phyloP scores from a whole-genome alignment of 176 grass and related monocot genomes.

The Olyra latifolia region DNA sequence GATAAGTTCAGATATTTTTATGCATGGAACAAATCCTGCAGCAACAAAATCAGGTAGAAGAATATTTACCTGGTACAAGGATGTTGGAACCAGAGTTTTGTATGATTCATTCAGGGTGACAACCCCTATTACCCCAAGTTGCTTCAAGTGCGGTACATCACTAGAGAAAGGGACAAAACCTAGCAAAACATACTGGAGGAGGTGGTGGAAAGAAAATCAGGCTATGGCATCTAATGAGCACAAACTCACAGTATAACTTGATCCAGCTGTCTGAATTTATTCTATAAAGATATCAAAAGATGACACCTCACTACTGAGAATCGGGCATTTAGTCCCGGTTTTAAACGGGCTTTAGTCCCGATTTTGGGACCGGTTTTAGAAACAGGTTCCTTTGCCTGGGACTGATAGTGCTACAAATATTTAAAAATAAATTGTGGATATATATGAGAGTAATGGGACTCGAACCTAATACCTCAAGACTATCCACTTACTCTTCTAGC shows the following conservation, averaged over 20 bases:
- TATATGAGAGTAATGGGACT: no score
- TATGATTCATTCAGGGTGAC: constrained; percentile 80
- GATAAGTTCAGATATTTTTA: not conserved
- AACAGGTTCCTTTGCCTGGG: no score
- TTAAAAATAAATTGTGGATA: no score
- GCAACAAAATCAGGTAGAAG: constrained; percentile 13
- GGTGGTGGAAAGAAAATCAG: constrained; percentile 8
- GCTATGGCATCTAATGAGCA: not conserved
- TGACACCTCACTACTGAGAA: no score
- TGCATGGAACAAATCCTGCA: not conserved
- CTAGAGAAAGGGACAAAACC: constrained; percentile 79
- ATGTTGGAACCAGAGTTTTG: constrained; percentile 75
- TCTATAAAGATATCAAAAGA: not conserved
- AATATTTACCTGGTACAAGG: constrained; percentile 58
- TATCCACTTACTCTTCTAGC: no score
- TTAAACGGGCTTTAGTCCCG: no score
- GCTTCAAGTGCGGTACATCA: constrained; percentile 58
- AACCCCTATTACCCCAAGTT: constrained; percentile 67
- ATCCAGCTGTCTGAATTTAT: not conserved
- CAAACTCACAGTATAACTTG: not conserved
- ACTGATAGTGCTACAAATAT: no score
- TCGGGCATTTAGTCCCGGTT: no score
- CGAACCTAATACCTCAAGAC: no score
- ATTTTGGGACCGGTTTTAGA: no score
- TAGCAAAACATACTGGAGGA: constrained; percentile 62